A percentile compares a stretch with the other conserved stretches of the same genome.
Evolutionary conservation across 1,139 yeast genomes (phyloP).

Genomic region (Saccharomyces hybrid): DNA sequence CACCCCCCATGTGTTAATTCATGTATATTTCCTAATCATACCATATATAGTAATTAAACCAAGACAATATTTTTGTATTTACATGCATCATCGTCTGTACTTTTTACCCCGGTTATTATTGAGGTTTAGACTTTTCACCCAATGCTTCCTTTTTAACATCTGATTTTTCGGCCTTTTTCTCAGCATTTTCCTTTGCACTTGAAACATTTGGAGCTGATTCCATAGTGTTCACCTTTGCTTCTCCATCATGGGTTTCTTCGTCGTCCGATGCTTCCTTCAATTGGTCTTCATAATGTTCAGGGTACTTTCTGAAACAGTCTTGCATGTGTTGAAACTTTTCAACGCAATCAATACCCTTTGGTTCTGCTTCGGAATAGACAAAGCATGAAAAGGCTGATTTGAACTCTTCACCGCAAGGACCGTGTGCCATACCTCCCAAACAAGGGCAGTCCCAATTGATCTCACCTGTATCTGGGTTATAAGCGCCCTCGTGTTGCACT

Average conservation of each 20-base stretch:
- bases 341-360: slow-evolving; percentile 95
- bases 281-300: slow-evolving; percentile 92
- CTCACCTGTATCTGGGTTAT: slow-evolving; percentile 95
- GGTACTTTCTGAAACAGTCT: slow-evolving; percentile 85
- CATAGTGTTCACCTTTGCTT: neutral
- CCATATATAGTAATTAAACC: neutral
- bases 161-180: neutral
- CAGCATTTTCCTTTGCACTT: neutral
- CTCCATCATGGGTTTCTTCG: slow-evolving; percentile 1
- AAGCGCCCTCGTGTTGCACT: slow-evolving; percentile 54
- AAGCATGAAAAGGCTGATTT: slow-evolving; percentile 95
- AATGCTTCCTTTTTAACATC: neutral
- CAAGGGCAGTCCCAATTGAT: slow-evolving; percentile 99
- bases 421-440: slow-evolving; percentile 97
- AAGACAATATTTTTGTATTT: neutral
- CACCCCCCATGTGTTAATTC: neutral
- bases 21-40: slow-evolving; percentile 8
- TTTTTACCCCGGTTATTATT: neutral
- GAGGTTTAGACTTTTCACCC: neutral
- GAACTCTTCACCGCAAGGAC: slow-evolving; percentile 98
- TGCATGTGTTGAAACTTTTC: slow-evolving; percentile 91
- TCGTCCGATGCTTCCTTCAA: slow-evolving; percentile 59
- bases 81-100: slow-evolving; percentile 3
- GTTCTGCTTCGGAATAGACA: slow-evolving; percentile 89
- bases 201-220: neutral